A percentile compares a stretch with the other conserved stretches of the same genome.
Evolutionary conservation across 176 grass and related monocot species (phyloP).

Genomic region (Bothriochloa decipiens): DNA sequence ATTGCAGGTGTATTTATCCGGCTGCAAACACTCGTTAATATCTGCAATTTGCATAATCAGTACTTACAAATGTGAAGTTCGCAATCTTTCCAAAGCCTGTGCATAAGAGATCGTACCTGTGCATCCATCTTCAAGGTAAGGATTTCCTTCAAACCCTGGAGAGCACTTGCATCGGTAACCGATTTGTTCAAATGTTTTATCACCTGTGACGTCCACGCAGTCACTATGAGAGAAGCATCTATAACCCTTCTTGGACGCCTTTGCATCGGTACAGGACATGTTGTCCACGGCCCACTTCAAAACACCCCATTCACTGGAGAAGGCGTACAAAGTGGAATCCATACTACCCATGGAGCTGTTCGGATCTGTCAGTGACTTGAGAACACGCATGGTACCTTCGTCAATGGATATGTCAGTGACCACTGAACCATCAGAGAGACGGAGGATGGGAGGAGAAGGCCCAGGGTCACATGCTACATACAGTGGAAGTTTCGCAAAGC

Average conservation of each 20-base stretch:
- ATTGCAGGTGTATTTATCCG: slow-evolving; percentile 21
- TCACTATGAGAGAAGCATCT: slow-evolving; percentile 33
- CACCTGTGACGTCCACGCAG: slow-evolving; percentile 16
- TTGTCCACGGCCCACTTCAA: slow-evolving; percentile 33
- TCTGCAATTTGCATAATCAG: slow-evolving; percentile 26
- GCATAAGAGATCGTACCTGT: not conserved
- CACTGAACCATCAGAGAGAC: not conserved
- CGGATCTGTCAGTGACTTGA: not conserved
- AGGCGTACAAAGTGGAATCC: not conserved
- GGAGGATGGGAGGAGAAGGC: not conserved
- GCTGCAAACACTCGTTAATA: slow-evolving; percentile 38
- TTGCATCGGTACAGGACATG: slow-evolving; percentile 2
- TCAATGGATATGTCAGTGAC: not conserved
- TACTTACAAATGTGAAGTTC: not conserved
- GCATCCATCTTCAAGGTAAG: slow-evolving; percentile 45
- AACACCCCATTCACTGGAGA: not conserved
- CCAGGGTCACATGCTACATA: slow-evolving; percentile 33
- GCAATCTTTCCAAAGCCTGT: not conserved
- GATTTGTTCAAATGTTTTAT: not conserved
- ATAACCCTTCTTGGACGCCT: not conserved
- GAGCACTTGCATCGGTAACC: slow-evolving; percentile 43
- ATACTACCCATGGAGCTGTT: not conserved
- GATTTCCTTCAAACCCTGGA: slow-evolving; percentile 46
- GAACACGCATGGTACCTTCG: not conserved
- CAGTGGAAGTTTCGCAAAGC: slow-evolving; percentile 6